Conservation (phyloP, 2,329 filamentous ascomycete genomes). For the Fusarium chaquense region DNA sequence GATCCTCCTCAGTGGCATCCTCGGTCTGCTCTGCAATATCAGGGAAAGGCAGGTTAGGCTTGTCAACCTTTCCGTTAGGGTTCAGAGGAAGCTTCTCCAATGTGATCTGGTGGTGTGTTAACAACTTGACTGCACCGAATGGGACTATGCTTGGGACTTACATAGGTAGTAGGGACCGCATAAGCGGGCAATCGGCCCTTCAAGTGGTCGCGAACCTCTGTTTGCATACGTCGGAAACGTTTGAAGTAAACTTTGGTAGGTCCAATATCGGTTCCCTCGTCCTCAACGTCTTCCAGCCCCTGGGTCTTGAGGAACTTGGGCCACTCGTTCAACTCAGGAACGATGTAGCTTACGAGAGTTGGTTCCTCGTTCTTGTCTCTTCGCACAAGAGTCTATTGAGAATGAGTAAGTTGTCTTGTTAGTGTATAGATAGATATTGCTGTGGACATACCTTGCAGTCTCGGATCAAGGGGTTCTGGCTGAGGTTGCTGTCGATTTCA, state of each 20-base stretch:
- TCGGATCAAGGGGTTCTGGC: slow-evolving; percentile 77
- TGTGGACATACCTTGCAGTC: slow-evolving; percentile 71
- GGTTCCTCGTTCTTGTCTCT: slow-evolving; percentile 70
- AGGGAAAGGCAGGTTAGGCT: slow-evolving; percentile 81
- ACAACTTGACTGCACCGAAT: not conserved
- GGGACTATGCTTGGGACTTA: slow-evolving; percentile 44
- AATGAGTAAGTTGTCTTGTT: not conserved
- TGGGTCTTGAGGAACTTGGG: slow-evolving; percentile 69
- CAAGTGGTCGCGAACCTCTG: slow-evolving; percentile 54
- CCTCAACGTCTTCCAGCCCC: slow-evolving; percentile 65
- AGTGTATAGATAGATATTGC: not conserved
- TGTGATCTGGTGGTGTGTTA: slow-evolving; percentile 8
- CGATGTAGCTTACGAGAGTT: slow-evolving; percentile 88
- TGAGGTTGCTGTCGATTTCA: slow-evolving; percentile 89
- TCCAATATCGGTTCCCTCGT: slow-evolving; percentile 63
- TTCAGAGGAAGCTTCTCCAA: slow-evolving; percentile 70
- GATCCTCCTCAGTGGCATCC: slow-evolving; percentile 52
- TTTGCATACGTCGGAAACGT: slow-evolving; percentile 60
- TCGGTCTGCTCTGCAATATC: slow-evolving; percentile 74
- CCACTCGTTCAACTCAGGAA: slow-evolving; percentile 78
- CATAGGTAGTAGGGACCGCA: slow-evolving; percentile 52
- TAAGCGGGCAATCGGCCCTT: slow-evolving; percentile 48
- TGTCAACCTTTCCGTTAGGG: slow-evolving; percentile 85
- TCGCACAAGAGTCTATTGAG: slow-evolving; percentile 72
- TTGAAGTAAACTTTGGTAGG: slow-evolving; percentile 58